phyloP scores from a whole-genome alignment of 2,329 filamentous ascomycete genomes.

The Ceratocystis alfenasii region DNA sequence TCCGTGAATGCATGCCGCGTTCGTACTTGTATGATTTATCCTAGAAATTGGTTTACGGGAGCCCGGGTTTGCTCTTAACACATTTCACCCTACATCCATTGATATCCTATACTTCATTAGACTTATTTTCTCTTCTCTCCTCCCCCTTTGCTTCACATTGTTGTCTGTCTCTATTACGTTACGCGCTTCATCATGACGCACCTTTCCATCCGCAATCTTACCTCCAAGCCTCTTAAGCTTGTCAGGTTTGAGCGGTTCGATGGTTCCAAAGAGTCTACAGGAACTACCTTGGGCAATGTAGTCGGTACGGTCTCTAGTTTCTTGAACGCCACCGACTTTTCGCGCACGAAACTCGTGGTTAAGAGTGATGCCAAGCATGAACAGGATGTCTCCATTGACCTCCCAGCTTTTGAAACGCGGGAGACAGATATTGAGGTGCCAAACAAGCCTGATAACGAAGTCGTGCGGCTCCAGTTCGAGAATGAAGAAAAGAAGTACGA shows the following conservation, averaged over 20 bases:
- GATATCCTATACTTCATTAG: not conserved
- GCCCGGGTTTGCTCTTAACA: not conserved
- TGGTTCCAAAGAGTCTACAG: slow-evolving; percentile 33
- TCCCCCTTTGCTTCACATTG: not conserved
- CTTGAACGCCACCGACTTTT: slow-evolving; percentile 34
- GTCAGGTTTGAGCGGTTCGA: slow-evolving; percentile 63
- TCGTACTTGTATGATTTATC: not conserved
- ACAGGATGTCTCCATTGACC: slow-evolving; percentile 48
- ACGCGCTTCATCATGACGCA: slow-evolving; percentile 33
- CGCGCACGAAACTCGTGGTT: slow-evolving; percentile 29
- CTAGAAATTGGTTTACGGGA: too few species aligned
- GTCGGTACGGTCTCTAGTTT: slow-evolving; percentile 35
- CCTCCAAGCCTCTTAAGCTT: slow-evolving; percentile 58
- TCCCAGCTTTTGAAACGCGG: slow-evolving; percentile 57
- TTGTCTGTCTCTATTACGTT: not conserved
- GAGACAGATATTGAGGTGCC: slow-evolving; percentile 49
- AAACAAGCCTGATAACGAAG: slow-evolving; percentile 48
- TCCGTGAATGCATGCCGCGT: not conserved
- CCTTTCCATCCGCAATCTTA: slow-evolving; percentile 73
- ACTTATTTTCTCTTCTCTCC: not conserved
- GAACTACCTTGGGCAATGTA: slow-evolving; percentile 36
- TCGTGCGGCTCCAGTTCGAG: slow-evolving; percentile 62
- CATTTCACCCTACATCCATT: not conserved
- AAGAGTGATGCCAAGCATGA: slow-evolving; percentile 50
- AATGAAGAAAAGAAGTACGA: slow-evolving; percentile 48